Evolutionary conservation across 1,139 yeast genomes (phyloP).

Genomic region (Debaryomycetaceae sp.): DNA sequence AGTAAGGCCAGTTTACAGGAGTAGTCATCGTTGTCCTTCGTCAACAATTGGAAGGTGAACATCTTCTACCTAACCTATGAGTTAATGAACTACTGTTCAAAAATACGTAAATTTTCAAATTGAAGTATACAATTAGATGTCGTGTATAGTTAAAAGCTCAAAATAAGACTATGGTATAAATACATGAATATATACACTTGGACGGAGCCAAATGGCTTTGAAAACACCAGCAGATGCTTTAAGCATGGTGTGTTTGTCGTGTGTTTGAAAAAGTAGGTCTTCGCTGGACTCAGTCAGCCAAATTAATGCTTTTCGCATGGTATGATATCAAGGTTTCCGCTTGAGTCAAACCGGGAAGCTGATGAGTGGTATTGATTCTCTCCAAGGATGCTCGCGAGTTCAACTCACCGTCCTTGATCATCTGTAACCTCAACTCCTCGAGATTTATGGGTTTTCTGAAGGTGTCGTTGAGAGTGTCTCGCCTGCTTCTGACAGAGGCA

Average conservation of each 20-base stretch:
- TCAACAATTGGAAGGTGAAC: constrained; percentile 41
- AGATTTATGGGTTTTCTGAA: constrained; percentile 35
- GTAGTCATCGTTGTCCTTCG: constrained; percentile 27
- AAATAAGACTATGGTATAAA: background rate
- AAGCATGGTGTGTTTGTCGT: too few relatives aligned
- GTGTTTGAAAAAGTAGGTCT: too few relatives aligned
- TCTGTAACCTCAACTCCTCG: constrained; percentile 37
- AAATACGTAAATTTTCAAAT: background rate
- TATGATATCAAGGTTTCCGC: constrained; percentile 48
- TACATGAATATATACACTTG: background rate
- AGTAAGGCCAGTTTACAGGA: constrained; percentile 43
- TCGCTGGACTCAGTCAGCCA: too few relatives aligned
- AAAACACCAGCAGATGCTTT: too few relatives aligned
- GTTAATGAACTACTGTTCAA: background rate
- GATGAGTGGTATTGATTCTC: constrained; percentile 45
- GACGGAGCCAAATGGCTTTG: too few relatives aligned
- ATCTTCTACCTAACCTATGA: constrained; percentile 13
- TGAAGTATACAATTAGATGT: background rate
- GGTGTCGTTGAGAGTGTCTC: constrained; percentile 29
- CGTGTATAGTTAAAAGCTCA: background rate
- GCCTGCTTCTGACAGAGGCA: constrained; percentile 24
- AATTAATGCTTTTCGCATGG: constrained; percentile 43
- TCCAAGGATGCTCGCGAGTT: constrained; percentile 33
- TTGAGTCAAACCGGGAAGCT: constrained; percentile 48
- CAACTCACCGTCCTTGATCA: constrained; percentile 41